Conservation (phyloP, 495 filamentous ascomycete genomes). For the Aspergillus indologenus region DNA sequence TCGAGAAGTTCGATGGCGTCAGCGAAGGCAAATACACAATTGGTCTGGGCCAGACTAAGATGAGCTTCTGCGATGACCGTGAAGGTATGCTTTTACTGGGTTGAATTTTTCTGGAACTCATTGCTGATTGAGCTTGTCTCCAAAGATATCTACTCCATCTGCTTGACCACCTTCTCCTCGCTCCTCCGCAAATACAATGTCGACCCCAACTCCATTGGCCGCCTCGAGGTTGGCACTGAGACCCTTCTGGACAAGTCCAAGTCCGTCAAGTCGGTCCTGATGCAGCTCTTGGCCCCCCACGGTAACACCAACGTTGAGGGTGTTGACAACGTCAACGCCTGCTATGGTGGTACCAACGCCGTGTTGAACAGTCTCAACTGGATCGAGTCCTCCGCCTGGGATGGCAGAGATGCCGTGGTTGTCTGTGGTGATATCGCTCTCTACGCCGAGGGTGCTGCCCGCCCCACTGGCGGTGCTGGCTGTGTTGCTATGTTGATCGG, state of each 20-base stretch:
- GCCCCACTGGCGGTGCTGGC: conserved; percentile 93
- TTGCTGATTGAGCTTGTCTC: conserved; percentile 2
- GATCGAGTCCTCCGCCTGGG: conserved; percentile 97
- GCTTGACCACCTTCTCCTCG: conserved; percentile 83
- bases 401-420: conserved; percentile 90
- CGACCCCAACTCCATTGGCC: conserved; percentile 84
- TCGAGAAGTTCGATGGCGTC: conserved; percentile 98
- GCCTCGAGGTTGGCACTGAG: conserved; percentile 97
- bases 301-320: conserved; percentile 92
- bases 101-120: neutral
- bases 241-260: conserved; percentile 99
- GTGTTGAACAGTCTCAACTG: conserved; percentile 97
- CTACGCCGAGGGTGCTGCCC: conserved; percentile 92
- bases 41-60: conserved; percentile 98
- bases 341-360: conserved; percentile 97
- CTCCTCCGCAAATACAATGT: conserved; percentile 92
- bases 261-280: conserved; percentile 98
- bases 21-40: conserved; percentile 96
- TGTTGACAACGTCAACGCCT: conserved; percentile 94
- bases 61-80: conserved; percentile 99
- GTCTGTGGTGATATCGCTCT: conserved; percentile 96
- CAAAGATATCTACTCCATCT: conserved; percentile 95
- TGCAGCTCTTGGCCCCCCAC: conserved; percentile 89
- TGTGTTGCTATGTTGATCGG: conserved; percentile 93
- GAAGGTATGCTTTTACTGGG: conserved; percentile 64